Evolutionary conservation across 2,329 filamentous ascomycete species (phyloP).

Genomic region (Diaporthe sp.): DNA sequence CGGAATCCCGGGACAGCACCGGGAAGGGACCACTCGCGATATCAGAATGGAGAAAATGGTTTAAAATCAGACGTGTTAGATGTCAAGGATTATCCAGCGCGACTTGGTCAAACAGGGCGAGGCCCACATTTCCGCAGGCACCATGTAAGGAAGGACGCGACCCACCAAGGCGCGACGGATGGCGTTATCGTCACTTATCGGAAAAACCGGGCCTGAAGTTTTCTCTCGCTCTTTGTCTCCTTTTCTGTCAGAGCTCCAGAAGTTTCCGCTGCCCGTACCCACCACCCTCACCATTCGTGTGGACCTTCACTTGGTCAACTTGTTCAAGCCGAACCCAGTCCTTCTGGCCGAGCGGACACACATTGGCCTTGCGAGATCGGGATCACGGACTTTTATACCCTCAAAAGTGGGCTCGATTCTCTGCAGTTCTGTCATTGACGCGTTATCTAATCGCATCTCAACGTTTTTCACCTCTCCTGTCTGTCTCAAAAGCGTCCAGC

Average conservation of each 20-base stretch:
- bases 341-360: background rate
- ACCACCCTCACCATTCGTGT: conserved; percentile 1
- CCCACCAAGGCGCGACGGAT: conserved; percentile 19
- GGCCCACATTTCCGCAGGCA: conserved; percentile 1
- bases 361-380: conserved; percentile 21
- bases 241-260: conserved; percentile 13
- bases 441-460: conserved; percentile 29
- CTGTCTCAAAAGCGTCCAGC: conserved; percentile 22
- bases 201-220: conserved; percentile 1
- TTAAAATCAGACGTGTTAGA: background rate
- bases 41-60: background rate
- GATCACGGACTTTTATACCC: background rate
- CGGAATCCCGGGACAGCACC: background rate
- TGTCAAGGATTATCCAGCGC: conserved; percentile 5
- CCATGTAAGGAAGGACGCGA: conserved; percentile 1
- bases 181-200: conserved; percentile 24
- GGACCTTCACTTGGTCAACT: background rate
- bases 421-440: conserved; percentile 22
- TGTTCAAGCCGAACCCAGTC: background rate
- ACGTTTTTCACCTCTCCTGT: conserved; percentile 27
- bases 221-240: conserved; percentile 17
- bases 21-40: conserved; percentile 5
- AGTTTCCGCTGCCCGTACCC: conserved; percentile 10
- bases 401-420: conserved; percentile 26
- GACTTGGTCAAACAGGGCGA: background rate